A percentile compares a stretch with the other conserved stretches of the same genome.
These are phyloP conservation scores for Solanum piurae DNA, from an alignment of 257 asterid species.

Conservation along the genomic window DNA sequence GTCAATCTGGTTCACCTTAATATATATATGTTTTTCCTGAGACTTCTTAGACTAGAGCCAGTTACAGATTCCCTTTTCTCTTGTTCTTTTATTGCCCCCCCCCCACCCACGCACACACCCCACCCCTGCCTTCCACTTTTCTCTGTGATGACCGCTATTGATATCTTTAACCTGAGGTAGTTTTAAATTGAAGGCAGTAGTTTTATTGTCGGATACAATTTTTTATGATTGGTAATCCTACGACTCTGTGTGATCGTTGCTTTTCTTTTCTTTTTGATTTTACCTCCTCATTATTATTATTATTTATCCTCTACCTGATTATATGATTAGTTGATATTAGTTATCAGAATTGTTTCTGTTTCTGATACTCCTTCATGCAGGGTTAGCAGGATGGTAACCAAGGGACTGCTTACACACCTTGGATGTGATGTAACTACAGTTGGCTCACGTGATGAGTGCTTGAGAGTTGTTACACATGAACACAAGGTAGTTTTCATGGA, in stretches of 20 bases:
- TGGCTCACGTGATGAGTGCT: slow-evolving; percentile 70
- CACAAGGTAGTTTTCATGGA: slow-evolving; percentile 81
- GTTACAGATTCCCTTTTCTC: not conserved
- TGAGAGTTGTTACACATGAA: slow-evolving; percentile 44
- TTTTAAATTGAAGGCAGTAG: not conserved
- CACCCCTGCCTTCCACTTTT: not conserved
- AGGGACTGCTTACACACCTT: slow-evolving; percentile 77
- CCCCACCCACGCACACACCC: not conserved
- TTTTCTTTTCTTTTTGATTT: not conserved
- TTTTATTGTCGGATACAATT: not conserved
- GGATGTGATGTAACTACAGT: slow-evolving; percentile 84
- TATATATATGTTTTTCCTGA: not conserved
- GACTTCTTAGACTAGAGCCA: not conserved
- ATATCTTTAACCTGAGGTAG: not conserved
- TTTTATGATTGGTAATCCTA: not conserved
- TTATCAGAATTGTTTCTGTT: not conserved
- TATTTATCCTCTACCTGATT: not conserved
- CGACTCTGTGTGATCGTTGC: not conserved
- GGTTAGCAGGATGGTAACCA: slow-evolving; percentile 80
- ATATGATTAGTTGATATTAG: not conserved
- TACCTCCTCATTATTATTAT: not conserved
- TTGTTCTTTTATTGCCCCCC: not conserved
- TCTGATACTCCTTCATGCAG: slow-evolving; percentile 17
- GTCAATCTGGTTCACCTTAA: not conserved
- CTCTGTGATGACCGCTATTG: not conserved